Evolutionary conservation across 176 grass and related monocot genomes (phyloP).

Genomic region (Elaeis guineensis): DNA sequence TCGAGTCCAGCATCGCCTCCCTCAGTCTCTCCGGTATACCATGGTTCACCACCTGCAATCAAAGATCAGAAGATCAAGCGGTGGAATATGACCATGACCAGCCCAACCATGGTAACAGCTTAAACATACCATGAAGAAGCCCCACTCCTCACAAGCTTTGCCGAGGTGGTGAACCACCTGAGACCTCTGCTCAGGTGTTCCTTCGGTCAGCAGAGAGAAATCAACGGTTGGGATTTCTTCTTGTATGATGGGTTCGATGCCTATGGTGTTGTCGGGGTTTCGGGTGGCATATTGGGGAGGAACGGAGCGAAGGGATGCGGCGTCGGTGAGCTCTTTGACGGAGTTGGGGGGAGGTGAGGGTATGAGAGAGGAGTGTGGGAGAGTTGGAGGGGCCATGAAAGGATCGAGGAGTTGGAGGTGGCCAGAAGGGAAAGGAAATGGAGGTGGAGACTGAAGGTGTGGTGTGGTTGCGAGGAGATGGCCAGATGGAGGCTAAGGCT

Average conservation of each 20-base stretch:
- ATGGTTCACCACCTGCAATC: slow-evolving; percentile 55
- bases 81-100: too few species aligned
- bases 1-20: slow-evolving; percentile 20
- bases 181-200: slow-evolving; percentile 23
- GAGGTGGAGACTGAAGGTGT: too few species aligned
- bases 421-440: too few species aligned
- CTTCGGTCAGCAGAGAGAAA: slow-evolving; percentile 31
- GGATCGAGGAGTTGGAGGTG: too few species aligned
- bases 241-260: not conserved
- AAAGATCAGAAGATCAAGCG: too few species aligned
- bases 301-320: not conserved
- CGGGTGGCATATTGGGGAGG: not conserved
- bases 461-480: too few species aligned
- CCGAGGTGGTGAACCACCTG: slow-evolving; percentile 27
- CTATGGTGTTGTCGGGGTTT: not conserved
- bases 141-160: slow-evolving; percentile 57
- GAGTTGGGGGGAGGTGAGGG: not conserved
- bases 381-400: not conserved
- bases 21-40: slow-evolving; percentile 41
- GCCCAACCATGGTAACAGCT: not conserved
- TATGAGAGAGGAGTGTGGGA: not conserved
- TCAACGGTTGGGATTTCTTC: slow-evolving; percentile 47
- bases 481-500: too few species aligned
- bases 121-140: slow-evolving; percentile 63
- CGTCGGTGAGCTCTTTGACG: slow-evolving; percentile 10